These are phyloP conservation scores for Xylaria sp. DNA, from an alignment of 2,329 filamentous ascomycete species.

Conservation along the genomic window DNA sequence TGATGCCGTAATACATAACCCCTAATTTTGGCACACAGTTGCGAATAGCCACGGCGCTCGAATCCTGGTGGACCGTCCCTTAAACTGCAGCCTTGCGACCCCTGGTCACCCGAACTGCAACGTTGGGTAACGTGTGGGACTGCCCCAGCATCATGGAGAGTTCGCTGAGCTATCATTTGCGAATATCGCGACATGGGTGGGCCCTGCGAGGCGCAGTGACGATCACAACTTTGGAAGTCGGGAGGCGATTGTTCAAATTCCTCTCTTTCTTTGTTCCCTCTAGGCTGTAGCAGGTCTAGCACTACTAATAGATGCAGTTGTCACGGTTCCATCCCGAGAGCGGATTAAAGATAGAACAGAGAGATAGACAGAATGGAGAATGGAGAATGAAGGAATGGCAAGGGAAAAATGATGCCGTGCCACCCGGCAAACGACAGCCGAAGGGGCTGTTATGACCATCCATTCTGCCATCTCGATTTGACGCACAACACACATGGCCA, in stretches of 20 bases:
- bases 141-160: neutral
- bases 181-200: slow-evolving; percentile 12
- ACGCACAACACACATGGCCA: no score
- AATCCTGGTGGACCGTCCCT: neutral
- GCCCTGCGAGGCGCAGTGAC: slow-evolving; percentile 18
- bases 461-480: no score
- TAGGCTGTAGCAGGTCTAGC: no score
- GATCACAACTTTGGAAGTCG: slow-evolving; percentile 19
- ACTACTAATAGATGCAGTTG: no score
- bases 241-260: neutral
- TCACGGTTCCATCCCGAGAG: no score
- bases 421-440: no score
- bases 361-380: no score
- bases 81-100: neutral
- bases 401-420: no score
- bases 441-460: no score
- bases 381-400: no score
- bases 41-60: neutral
- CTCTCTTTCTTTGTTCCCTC: no score
- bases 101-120: neutral
- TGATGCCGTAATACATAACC: neutral
- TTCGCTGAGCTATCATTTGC: neutral
- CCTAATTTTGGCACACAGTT: neutral
- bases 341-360: no score
- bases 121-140: neutral